Evolutionary conservation across 2,329 filamentous ascomycete genomes (phyloP), one percentile per base, ranked within the genome.

Genomic region (Colletotrichum destructivum): DNA sequence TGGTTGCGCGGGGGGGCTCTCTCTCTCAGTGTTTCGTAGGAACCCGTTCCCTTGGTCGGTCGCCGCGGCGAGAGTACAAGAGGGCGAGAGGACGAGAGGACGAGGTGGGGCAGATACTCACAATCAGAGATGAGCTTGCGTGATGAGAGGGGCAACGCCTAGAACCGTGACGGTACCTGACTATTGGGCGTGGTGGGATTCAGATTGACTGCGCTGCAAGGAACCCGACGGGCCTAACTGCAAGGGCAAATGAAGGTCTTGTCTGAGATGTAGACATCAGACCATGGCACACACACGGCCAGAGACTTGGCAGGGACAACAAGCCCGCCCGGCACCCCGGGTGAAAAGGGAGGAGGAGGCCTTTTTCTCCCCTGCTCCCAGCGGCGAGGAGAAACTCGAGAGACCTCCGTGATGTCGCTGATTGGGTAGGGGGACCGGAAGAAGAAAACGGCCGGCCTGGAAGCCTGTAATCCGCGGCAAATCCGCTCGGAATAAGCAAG

Each of bases 141-240:
- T 55, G 49, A 63, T 46, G 61, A 55, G 49, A 63, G 61, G 49
- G 31, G 31, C 31, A 35, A 42, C 35, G 42, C 26, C 13, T 57
- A 46, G 62, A 4, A 23, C 18, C 21, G 23, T 8, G n/a, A 42
- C 47, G 40, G 21, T 21, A 23, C 56, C 56, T 63, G 51, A 47
- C 51, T 60, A 42, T n/a, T 15, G 46, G 31, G 21, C 52, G 54
- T 60, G 40, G 18, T 21, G 60, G 59, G 65, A 54, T 49, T 72
- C 69, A 69, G 60, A 35, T 69, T 72, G 57, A 72, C 31, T 44
- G 59, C 40, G 26, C 69, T 68, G 69, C 69, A 71, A 71, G 69
- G 64, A 68, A 63, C 59, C 65, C 59, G 65, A 47, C 40, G 12
- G 31, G 35, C 8, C 65, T 26, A 56, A 16, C 69, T 71, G 65